phyloP scores from a whole-genome alignment of 2,329 filamentous ascomycete genomes.

The Claviceps sp. region DNA sequence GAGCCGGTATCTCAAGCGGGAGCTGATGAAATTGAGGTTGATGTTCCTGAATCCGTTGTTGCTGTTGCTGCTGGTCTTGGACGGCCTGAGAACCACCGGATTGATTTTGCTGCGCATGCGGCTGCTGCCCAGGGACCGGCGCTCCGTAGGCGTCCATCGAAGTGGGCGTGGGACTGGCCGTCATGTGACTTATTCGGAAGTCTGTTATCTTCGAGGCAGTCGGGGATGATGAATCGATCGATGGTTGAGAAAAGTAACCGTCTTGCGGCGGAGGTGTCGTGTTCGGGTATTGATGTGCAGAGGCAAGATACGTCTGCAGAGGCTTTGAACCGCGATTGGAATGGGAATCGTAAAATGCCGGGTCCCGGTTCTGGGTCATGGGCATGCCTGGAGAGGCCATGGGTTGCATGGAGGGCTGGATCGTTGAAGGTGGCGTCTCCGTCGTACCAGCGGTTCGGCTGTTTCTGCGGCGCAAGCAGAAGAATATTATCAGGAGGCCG shows the following conservation, averaged over 20 bases:
- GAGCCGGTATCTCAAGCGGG: background rate
- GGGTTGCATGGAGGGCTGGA: slow-evolving; percentile 2
- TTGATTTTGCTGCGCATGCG: slow-evolving; percentile 11
- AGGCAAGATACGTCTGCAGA: slow-evolving; percentile 10
- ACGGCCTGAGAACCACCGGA: slow-evolving; percentile 10
- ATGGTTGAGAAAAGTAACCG: slow-evolving; percentile 9
- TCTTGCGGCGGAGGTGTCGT: slow-evolving; percentile 3
- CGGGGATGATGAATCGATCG: slow-evolving; percentile 7
- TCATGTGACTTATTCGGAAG: slow-evolving; percentile 8
- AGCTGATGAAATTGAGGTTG: background rate
- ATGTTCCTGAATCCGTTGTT: background rate
- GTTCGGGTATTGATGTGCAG: slow-evolving; percentile 10
- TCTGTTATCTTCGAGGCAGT: slow-evolving; percentile 9
- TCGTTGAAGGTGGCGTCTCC: background rate
- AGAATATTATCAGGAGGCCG: slow-evolving; percentile 16
- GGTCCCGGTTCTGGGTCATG: slow-evolving; percentile 2
- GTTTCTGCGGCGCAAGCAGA: slow-evolving; percentile 19
- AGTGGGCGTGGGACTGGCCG: slow-evolving; percentile 10
- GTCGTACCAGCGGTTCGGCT: slow-evolving; percentile 6
- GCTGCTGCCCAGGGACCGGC: slow-evolving; percentile 10
- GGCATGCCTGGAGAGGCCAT: slow-evolving; percentile 1
- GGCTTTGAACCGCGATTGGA: slow-evolving; percentile 5
- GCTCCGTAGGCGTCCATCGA: slow-evolving; percentile 9
- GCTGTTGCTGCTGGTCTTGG: background rate
- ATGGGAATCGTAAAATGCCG: slow-evolving; percentile 16